These are phyloP conservation scores for Paraurostyla sp. DNA, from an alignment of 73 alveolate genomes.

Conservation along the genomic window DNA sequence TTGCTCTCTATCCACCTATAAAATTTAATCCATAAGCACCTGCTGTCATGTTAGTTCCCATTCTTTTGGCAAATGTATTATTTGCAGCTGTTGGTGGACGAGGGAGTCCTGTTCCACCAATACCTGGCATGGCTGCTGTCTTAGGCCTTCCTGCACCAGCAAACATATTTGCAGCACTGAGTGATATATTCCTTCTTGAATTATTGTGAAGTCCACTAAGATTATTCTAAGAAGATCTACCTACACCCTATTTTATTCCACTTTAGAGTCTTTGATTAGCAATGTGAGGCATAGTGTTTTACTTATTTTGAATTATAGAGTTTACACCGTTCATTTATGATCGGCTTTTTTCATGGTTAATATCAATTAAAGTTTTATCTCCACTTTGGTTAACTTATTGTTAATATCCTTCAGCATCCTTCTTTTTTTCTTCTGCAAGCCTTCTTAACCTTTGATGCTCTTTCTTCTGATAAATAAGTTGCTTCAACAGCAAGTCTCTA, in stretches of 20 bases:
- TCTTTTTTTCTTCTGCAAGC: constrained; percentile 15
- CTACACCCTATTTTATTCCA: background rate
- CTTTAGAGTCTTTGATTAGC: constrained; percentile 18
- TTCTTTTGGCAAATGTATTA: background rate
- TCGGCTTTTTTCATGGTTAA: background rate
- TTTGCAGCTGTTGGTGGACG: constrained; percentile 58
- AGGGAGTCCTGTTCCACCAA: background rate
- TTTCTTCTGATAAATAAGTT: constrained; percentile 71
- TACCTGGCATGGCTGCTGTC: constrained; percentile 60
- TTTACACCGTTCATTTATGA: background rate
- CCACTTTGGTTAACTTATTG: background rate
- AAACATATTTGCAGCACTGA: background rate
- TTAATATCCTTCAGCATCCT: constrained; percentile 42
- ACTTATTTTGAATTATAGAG: background rate
- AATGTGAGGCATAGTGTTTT: constrained; percentile 23
- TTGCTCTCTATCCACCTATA: constrained; percentile 35
- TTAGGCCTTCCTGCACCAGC: constrained; percentile 31
- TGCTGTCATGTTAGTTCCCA: constrained; percentile 38
- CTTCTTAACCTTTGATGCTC: constrained; percentile 58
- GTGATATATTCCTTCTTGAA: constrained; percentile 52
- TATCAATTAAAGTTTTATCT: background rate
- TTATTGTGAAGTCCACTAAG: background rate
- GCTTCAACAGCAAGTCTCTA: constrained; percentile 69
- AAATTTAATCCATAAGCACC: constrained; percentile 45
- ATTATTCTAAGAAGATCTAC: constrained; percentile 18